These are phyloP conservation scores for Spathaspora arborariae DNA, from an alignment of 805 yeast species.

Conservation along the genomic window DNA sequence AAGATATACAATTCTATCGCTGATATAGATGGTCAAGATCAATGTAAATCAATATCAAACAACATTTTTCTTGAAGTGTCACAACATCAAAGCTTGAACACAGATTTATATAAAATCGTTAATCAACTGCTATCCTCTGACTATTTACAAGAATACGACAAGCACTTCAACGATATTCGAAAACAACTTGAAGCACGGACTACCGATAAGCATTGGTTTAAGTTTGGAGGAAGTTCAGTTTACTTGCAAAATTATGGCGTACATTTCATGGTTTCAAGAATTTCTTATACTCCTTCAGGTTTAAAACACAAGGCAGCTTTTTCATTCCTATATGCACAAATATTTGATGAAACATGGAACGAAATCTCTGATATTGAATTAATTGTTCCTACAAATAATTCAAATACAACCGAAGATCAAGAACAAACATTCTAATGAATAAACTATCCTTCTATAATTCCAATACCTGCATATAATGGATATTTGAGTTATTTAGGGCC, in stretches of 20 bases:
- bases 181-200: conserved; percentile 9
- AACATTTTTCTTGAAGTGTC: background rate
- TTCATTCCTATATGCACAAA: conserved; percentile 18
- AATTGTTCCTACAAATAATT: conserved; percentile 19
- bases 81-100: too few species aligned
- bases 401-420: background rate
- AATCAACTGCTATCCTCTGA: background rate
- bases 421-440: conserved; percentile 5
- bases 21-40: too few species aligned
- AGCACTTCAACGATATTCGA: background rate
- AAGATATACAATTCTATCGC: background rate
- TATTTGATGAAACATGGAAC: conserved; percentile 20
- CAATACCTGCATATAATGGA: conserved; percentile 11
- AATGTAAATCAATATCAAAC: too few species aligned
- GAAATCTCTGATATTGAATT: conserved; percentile 18
- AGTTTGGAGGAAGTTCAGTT: conserved; percentile 28
- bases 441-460: conserved; percentile 9
- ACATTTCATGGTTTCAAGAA: conserved; percentile 26
- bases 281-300: conserved; percentile 20
- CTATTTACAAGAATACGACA: background rate
- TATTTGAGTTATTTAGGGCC: conserved; percentile 20
- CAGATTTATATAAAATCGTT: background rate
- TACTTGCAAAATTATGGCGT: conserved; percentile 28
- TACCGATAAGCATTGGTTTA: conserved; percentile 22
- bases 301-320: conserved; percentile 19